phyloP scores from a whole-genome alignment of 305 asterid species.

The Fraxinus ornus region DNA sequence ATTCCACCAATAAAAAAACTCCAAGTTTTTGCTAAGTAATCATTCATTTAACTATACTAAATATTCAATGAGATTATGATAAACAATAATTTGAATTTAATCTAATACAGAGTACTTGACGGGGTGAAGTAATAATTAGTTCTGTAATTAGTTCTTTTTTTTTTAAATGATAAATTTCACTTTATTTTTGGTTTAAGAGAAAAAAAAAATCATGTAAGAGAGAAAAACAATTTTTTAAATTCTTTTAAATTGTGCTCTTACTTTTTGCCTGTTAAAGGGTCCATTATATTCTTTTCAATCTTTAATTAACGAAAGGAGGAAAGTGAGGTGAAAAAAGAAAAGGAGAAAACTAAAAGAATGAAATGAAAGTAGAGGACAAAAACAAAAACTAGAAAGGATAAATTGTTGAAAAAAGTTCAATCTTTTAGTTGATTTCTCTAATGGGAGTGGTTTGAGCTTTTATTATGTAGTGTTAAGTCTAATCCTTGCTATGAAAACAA shows the following conservation, averaged over 20 bases:
- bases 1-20: conserved; percentile 30
- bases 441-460: conserved; percentile 19
- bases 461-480: background rate
- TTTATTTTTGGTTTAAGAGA: background rate
- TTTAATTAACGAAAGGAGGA: conserved; percentile 20
- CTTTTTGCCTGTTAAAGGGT: background rate
- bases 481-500: background rate
- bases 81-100: conserved; percentile 13
- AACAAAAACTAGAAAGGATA: conserved; percentile 22
- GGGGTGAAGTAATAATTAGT: background rate
- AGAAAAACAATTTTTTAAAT: background rate
- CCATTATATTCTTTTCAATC: conserved; percentile 21
- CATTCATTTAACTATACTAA: conserved; percentile 7
- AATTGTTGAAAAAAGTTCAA: conserved; percentile 20
- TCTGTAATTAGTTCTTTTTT: background rate
- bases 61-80: conserved; percentile 29
- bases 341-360: conserved; percentile 7
- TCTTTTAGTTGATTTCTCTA: conserved; percentile 19
- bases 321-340: conserved; percentile 14
- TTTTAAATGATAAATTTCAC: too few species aligned
- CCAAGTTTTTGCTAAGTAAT: conserved; percentile 31
- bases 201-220: background rate
- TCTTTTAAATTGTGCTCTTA: too few species aligned
- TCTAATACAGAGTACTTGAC: background rate
- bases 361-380: conserved; percentile 28